Base-by-base conservation (phyloP, 2,329 filamentous ascomycete species). In the Fusarium gaditjirri region DNA sequence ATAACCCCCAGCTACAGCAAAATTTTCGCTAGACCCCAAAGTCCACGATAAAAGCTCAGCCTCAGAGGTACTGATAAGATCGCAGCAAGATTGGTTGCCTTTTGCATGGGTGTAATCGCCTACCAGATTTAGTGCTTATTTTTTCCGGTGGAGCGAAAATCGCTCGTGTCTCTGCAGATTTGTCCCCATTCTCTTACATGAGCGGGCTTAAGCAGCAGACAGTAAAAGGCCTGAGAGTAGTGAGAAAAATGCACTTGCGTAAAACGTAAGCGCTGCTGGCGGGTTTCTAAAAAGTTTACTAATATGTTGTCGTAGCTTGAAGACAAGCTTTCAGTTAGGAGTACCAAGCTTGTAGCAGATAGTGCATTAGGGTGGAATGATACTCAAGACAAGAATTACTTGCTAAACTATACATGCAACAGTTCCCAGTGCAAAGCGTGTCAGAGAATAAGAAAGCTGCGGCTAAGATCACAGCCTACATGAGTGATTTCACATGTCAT, bases 371-470 rank as follows among this genome's bases (percentile, higher is more conserved):
- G 12, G 4, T 21, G n/a, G 7, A 13, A 21, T 11, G 2, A 52
- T 27, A 12, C 19, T 8, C 10, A 5, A 36, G 17, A n/a, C 49
- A 5, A 5, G 33, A 25, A 25, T 25, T 25, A 25, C 25, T 25
- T 25, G 5, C 4, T 25, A 4, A 25, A 38, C 6, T 19, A 19
- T 21, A 38, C 14, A 16, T 42, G 39, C 10, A 16, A 6, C n/a
- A 10, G n/a, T 12, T 17, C 3, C 8, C 7, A 9, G 23, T n/a
- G 0, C 7, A 39, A 21, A 36, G 5, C 9, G 5, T 2, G 5
- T 12, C 8, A 8, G 2, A 27, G 5, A 13, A 52, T 21, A 21
- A 38, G 13, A n/a, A 2, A 27, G 19, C 10, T 38, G 13, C 23
- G 19, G n/a, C 49, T n/a, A 9, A 38, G 23, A 17, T 25, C 7